These are phyloP conservation scores for Colletotrichum gloeosporioides DNA, from an alignment of 2,329 filamentous ascomycete species.

Conservation along the genomic window DNA sequence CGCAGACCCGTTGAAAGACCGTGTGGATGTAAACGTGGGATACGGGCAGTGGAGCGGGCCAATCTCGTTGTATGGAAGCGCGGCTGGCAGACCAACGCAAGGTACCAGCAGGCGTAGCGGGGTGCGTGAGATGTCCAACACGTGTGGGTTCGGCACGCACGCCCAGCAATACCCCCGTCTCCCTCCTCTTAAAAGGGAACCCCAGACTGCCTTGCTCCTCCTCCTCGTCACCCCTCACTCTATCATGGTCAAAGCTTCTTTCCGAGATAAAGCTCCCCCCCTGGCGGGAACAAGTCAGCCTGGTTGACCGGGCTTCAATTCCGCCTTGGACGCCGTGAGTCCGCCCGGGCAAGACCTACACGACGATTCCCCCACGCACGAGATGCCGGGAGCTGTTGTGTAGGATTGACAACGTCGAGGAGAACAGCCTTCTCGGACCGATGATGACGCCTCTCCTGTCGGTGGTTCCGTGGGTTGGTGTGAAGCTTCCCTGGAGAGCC, in stretches of 20 bases:
- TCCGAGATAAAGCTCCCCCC: background rate
- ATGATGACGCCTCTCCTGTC: background rate
- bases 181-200: background rate
- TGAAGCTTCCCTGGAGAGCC: background rate
- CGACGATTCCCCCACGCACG: background rate
- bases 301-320: background rate
- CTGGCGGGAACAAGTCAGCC: background rate
- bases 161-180: background rate
- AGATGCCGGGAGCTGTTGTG: background rate
- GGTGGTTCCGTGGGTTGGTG: background rate
- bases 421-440: background rate
- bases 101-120: background rate
- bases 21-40: background rate
- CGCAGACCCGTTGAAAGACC: background rate
- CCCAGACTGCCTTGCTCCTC: background rate
- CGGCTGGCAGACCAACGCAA: background rate
- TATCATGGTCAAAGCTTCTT: background rate
- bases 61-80: background rate
- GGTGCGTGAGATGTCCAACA: background rate
- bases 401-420: background rate
- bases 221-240: background rate
- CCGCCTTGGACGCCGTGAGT: background rate
- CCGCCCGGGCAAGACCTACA: background rate
- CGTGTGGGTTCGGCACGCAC: background rate
- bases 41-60: background rate